Conservation (phyloP, 2,329 filamentous ascomycete species). For the Ramichloridium luteum region DNA sequence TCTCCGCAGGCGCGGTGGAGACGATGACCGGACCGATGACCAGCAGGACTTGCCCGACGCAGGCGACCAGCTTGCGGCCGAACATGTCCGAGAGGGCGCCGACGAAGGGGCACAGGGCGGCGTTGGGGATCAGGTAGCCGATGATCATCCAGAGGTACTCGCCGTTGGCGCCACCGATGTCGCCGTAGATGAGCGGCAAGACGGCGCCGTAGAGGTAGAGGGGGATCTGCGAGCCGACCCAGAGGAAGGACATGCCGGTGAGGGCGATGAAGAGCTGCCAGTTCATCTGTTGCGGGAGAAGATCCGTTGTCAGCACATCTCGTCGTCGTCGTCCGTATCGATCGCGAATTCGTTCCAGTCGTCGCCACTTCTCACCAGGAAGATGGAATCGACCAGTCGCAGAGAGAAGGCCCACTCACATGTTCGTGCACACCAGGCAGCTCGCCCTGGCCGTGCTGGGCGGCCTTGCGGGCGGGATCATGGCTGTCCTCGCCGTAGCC, state of each 20-base stretch:
- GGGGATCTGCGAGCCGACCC: conserved; percentile 49
- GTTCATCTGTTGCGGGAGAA: conserved; percentile 28
- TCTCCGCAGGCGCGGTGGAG: conserved; percentile 45
- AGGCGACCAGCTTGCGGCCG: conserved; percentile 48
- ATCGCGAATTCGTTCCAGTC: background rate
- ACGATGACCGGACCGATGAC: conserved; percentile 49
- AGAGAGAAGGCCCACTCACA: conserved; percentile 2
- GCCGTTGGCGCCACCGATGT: conserved; percentile 46
- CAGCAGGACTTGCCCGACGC: conserved; percentile 42
- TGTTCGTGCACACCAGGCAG: conserved; percentile 6
- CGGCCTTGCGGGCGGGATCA: conserved; percentile 1
- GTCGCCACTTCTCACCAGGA: background rate
- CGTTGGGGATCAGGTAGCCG: conserved; percentile 43
- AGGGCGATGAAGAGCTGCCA: conserved; percentile 39
- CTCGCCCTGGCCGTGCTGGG: conserved; percentile 3
- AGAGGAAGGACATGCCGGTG: conserved; percentile 47
- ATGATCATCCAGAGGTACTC: conserved; percentile 36
- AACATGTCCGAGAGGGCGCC: conserved; percentile 53
- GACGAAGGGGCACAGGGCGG: conserved; percentile 50
- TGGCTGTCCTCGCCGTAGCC: conserved; percentile 6
- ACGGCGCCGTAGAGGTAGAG: conserved; percentile 36
- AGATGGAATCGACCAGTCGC: background rate
- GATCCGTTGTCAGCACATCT: background rate
- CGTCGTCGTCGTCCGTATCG: no score
- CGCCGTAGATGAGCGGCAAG: conserved; percentile 41